Evolutionary conservation across 2,329 filamentous ascomycete species (phyloP).

Genomic region (Lachnum nothofagi): DNA sequence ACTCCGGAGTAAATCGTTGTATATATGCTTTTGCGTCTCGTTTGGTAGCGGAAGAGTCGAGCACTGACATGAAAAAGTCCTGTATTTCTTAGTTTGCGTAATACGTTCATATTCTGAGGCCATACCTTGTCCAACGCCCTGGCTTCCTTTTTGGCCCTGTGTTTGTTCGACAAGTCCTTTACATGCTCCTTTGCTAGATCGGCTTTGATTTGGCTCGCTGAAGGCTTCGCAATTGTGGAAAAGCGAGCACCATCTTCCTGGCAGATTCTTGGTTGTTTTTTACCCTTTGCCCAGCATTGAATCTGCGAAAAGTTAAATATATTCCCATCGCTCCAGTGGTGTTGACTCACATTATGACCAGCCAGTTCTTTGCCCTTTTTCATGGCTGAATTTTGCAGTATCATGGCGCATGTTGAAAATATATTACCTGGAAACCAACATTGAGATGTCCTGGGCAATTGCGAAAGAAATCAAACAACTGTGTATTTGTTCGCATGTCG

Average conservation of each 20-base stretch:
- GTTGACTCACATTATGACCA: slow-evolving; percentile 32
- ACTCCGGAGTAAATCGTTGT: slow-evolving; percentile 65
- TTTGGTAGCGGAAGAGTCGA: slow-evolving; percentile 85
- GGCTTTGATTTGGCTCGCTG: slow-evolving; percentile 23
- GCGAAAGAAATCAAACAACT: slow-evolving; percentile 7
- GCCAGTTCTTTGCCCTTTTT: slow-evolving; percentile 31
- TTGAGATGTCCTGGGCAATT: slow-evolving; percentile 3
- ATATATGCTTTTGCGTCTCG: slow-evolving; percentile 89
- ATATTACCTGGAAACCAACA: slow-evolving; percentile 12
- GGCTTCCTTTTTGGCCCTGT: slow-evolving; percentile 43
- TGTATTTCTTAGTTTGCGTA: slow-evolving; percentile 33
- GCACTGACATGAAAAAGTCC: slow-evolving; percentile 81
- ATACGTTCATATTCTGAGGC: neutral
- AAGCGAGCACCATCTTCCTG: slow-evolving; percentile 7
- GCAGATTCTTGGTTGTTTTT: slow-evolving; percentile 2
- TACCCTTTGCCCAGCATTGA: slow-evolving; percentile 25
- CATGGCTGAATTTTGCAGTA: slow-evolving; percentile 29
- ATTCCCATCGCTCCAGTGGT: slow-evolving; percentile 8
- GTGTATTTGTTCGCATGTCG: slow-evolving; percentile 3
- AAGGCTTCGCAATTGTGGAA: slow-evolving; percentile 15
- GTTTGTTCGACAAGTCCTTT: slow-evolving; percentile 25
- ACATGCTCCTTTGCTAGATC: slow-evolving; percentile 28
- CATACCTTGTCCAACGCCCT: slow-evolving; percentile 45
- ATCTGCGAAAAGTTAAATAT: slow-evolving; percentile 22
- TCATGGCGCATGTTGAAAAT: slow-evolving; percentile 32